A percentile compares a stretch with the other conserved stretches of the same genome.
Conservation (phyloP, 2,329 filamentous ascomycete species). For the Talaromyces sp. region DNA sequence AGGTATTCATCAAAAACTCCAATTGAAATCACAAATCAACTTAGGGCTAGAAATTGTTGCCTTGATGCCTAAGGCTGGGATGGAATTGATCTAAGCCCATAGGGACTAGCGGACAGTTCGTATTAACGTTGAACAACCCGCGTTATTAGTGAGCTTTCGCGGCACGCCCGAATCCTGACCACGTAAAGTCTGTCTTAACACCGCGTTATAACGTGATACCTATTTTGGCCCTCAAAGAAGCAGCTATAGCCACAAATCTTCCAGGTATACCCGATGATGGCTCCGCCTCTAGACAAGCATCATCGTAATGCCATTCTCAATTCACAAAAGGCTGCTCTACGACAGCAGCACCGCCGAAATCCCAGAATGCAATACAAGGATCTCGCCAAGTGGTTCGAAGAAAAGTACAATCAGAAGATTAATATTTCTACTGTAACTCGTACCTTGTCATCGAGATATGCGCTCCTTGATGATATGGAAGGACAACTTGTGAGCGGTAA, state of each 20-base stretch:
- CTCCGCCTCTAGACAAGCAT: not conserved
- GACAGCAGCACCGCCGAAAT: not conserved
- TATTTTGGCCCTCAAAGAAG: not conserved
- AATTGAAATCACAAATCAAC: not conserved
- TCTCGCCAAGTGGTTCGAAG: conserved; percentile 10
- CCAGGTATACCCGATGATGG: not conserved
- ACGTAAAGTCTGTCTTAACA: not conserved
- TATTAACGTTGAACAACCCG: not conserved
- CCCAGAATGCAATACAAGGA: not conserved
- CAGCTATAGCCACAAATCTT: too few relatives aligned
- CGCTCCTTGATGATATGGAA: conserved; percentile 3
- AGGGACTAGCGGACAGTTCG: not conserved
- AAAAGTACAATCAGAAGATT: conserved; percentile 6
- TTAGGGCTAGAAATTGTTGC: not conserved
- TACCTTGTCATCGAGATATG: conserved; percentile 1
- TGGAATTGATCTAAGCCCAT: not conserved
- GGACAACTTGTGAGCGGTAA: not conserved
- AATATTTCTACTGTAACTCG: conserved; percentile 10
- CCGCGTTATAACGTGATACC: conserved; percentile 5
- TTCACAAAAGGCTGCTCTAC: conserved; percentile 9
- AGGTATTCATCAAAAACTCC: too few relatives aligned
- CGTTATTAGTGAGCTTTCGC: conserved; percentile 4
- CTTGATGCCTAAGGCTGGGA: not conserved
- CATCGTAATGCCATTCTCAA: conserved; percentile 14
- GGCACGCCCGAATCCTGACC: not conserved